Percentiles rank a stretch among this genome's conserved stretches.
These are phyloP conservation scores for Fusarium sulawesiense DNA, from an alignment of 2,329 filamentous ascomycete genomes.

Conservation along the genomic window DNA sequence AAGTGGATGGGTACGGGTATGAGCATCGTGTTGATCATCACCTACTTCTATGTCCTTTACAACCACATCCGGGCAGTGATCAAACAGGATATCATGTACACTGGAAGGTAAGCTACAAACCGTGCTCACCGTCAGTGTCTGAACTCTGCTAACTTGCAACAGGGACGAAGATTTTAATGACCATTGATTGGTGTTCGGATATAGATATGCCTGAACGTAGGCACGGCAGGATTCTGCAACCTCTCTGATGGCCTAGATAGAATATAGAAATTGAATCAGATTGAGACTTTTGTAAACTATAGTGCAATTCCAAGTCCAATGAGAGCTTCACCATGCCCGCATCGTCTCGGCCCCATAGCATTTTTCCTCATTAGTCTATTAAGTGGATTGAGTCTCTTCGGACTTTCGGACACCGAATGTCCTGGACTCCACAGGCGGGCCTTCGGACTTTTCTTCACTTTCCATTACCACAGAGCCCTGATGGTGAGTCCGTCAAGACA, in stretches of 20 bases:
- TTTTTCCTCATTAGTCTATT: background rate
- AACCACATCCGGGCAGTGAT: background rate
- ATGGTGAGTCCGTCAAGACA: background rate
- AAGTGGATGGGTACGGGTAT: conserved; percentile 12
- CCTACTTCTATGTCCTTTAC: conserved; percentile 10
- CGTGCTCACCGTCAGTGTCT: background rate
- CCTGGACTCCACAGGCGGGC: conserved; percentile 8
- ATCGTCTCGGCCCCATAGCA: background rate
- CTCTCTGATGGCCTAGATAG: background rate
- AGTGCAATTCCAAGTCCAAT: background rate
- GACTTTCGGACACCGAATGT: conserved; percentile 34
- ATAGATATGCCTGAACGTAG: background rate
- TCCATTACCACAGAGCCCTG: background rate
- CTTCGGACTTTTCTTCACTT: conserved; percentile 22
- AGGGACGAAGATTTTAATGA: conserved; percentile 11
- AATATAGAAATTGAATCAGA: background rate
- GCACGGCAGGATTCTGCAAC: background rate
- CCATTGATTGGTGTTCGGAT: background rate
- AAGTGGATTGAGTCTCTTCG: conserved; percentile 39
- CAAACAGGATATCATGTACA: conserved; percentile 10
- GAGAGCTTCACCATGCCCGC: conserved; percentile 4
- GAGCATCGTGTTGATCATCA: conserved; percentile 5
- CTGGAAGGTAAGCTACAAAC: conserved; percentile 6
- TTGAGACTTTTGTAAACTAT: background rate
- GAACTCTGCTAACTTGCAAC: background rate